Percentiles rank a stretch among this genome's conserved stretches.
These are phyloP conservation scores for Jaapia argillacea DNA, from an alignment of 768 basidiomycete species.

Conservation along the genomic window DNA sequence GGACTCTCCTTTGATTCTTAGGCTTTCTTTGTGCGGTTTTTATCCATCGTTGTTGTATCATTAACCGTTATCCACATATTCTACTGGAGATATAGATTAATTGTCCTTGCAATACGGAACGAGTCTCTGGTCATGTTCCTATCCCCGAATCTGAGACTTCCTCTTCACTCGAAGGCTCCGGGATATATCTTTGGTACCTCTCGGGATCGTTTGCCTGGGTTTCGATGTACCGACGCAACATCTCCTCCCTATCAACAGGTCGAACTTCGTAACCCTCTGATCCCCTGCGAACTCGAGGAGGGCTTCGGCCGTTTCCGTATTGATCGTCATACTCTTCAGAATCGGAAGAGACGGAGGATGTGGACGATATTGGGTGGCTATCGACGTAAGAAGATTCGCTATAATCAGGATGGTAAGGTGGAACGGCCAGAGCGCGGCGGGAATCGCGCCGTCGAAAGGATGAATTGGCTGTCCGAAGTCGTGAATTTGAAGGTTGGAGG, in stretches of 20 bases:
- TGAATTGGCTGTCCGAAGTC: conserved; percentile 13
- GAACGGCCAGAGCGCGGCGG: conserved; percentile 24
- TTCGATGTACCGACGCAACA: conserved; percentile 49
- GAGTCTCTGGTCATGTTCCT: too few species aligned
- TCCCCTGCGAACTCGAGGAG: conserved; percentile 42
- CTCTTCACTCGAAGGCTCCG: conserved; percentile 39
- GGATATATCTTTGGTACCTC: conserved; percentile 61
- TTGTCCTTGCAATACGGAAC: too few species aligned
- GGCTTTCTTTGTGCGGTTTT: too few species aligned
- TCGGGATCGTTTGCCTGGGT: conserved; percentile 44
- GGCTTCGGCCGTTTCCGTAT: conserved; percentile 17
- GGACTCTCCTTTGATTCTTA: too few species aligned
- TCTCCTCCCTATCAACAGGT: conserved; percentile 48
- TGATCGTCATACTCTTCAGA: conserved; percentile 18
- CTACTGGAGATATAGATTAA: too few species aligned
- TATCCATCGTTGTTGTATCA: too few species aligned
- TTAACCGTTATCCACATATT: too few species aligned
- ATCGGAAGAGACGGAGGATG: conserved; percentile 9
- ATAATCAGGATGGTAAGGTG: conserved; percentile 76
- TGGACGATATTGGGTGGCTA: conserved; percentile 8
- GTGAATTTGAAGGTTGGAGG: conserved; percentile 53
- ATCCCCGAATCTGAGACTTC: too few species aligned
- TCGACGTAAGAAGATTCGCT: conserved; percentile 22
- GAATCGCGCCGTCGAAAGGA: not conserved
- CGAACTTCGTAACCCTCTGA: conserved; percentile 80